These are phyloP conservation scores for Aspergillus steynii DNA, from an alignment of 495 filamentous ascomycete species.

Conservation along the genomic window DNA sequence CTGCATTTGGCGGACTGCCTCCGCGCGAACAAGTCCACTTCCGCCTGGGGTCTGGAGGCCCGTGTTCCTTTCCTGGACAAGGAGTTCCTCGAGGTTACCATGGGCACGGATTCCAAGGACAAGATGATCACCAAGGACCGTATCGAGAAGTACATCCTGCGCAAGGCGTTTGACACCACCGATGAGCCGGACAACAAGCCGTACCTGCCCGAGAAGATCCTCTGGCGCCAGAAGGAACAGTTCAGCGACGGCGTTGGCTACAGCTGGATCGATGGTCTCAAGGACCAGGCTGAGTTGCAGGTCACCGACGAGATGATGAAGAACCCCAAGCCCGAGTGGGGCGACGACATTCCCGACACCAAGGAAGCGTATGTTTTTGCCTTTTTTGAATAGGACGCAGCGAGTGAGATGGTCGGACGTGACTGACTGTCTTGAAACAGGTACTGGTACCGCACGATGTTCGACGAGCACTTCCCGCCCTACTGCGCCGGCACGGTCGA, in stretches of 20 bases:
- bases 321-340: constrained; percentile 96
- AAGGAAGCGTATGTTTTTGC: constrained; percentile 80
- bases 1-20: constrained; percentile 93
- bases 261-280: constrained; percentile 97
- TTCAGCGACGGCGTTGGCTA: constrained; percentile 98
- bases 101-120: constrained; percentile 90
- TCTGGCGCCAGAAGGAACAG: constrained; percentile 99
- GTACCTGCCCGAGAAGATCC: constrained; percentile 91
- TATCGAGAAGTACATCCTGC: constrained; percentile 96
- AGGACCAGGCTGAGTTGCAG: constrained; percentile 84
- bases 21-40: constrained; percentile 97
- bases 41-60: constrained; percentile 98
- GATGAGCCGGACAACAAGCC: constrained; percentile 75
- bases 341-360: constrained; percentile 82
- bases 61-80: constrained; percentile 98
- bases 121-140: constrained; percentile 92
- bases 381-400: neutral
- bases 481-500: constrained; percentile 90
- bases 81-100: constrained; percentile 83
- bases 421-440: constrained; percentile 43
- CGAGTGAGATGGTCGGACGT: neutral
- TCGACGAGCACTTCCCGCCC: constrained; percentile 95
- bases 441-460: constrained; percentile 98
- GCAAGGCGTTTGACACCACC: constrained; percentile 93
- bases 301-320: constrained; percentile 96